Evolutionary conservation across 176 grass and related monocot genomes (phyloP).

Genomic region (Carex cristatella): DNA sequence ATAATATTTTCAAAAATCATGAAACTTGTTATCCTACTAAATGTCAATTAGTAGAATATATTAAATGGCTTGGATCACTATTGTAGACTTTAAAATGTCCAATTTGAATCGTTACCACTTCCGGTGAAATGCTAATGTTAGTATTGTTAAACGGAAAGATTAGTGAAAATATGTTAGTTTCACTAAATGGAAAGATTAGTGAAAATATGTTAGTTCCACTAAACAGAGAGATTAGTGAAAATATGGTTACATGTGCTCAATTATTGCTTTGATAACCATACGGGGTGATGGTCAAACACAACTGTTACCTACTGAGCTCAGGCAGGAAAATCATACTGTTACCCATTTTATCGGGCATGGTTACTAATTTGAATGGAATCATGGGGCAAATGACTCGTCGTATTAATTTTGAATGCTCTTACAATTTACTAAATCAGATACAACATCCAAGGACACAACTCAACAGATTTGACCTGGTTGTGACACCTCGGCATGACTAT

Average conservation of each 20-base stretch:
- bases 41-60: no score
- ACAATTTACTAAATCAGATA: slow-evolving; percentile 46
- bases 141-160: background rate
- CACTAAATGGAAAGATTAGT: background rate
- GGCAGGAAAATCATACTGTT: background rate
- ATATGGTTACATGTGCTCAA: background rate
- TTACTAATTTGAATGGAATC: background rate
- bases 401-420: slow-evolving; percentile 10
- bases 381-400: background rate
- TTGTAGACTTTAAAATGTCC: no score
- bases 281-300: background rate
- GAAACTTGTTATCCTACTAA: no score
- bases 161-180: background rate
- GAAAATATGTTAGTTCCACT: background rate
- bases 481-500: slow-evolving; percentile 89
- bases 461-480: slow-evolving; percentile 83
- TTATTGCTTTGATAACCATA: background rate
- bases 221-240: background rate
- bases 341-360: background rate
- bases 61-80: no score
- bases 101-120: no score
- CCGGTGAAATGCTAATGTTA: no score
- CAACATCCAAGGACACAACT: slow-evolving; percentile 75
- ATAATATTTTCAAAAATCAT: no score
- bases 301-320: background rate